Percentiles rank a stretch among this genome's conserved stretches.
Evolutionary conservation across 2,329 filamentous ascomycete species (phyloP).

Genomic region (Immersiporthe knoxdaviesiana): DNA sequence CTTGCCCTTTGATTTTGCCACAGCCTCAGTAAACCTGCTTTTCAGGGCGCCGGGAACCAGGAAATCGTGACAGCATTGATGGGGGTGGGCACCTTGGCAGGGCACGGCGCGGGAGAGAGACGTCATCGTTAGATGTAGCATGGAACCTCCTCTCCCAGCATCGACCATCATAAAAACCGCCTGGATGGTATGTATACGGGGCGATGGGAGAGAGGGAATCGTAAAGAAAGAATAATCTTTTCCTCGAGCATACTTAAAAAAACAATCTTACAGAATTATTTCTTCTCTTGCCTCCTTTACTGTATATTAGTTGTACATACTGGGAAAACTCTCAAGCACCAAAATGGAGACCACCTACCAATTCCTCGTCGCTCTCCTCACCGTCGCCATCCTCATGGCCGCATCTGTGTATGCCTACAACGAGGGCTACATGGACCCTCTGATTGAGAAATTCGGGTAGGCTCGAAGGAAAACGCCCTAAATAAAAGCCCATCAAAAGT

Average conservation of each 20-base stretch:
- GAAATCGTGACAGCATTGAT: neutral
- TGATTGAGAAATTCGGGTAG: slow-evolving; percentile 43
- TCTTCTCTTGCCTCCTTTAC: too few species aligned
- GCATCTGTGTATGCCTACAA: slow-evolving; percentile 42
- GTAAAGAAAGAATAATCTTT: neutral
- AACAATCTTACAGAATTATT: too few species aligned
- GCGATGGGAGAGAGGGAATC: neutral
- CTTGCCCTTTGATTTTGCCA: neutral
- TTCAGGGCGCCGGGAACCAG: neutral
- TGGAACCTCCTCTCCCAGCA: too few species aligned
- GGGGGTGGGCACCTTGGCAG: neutral
- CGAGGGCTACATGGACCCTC: slow-evolving; percentile 43
- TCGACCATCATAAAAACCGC: too few species aligned
- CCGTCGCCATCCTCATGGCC: slow-evolving; percentile 37
- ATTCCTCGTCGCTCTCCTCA: slow-evolving; percentile 36
- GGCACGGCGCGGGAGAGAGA: neutral
- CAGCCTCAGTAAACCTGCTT: neutral
- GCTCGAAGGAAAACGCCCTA: too few species aligned
- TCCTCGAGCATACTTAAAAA: neutral
- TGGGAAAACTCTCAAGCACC: neutral
- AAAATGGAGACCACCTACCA: slow-evolving; percentile 29
- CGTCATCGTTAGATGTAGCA: neutral
- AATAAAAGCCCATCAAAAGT: neutral
- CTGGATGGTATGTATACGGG: neutral
- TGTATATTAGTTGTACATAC: too few species aligned